These are phyloP conservation scores for Narthecium ossifragum DNA, from an alignment of 106 monocot genomes.

Conservation along the genomic window DNA sequence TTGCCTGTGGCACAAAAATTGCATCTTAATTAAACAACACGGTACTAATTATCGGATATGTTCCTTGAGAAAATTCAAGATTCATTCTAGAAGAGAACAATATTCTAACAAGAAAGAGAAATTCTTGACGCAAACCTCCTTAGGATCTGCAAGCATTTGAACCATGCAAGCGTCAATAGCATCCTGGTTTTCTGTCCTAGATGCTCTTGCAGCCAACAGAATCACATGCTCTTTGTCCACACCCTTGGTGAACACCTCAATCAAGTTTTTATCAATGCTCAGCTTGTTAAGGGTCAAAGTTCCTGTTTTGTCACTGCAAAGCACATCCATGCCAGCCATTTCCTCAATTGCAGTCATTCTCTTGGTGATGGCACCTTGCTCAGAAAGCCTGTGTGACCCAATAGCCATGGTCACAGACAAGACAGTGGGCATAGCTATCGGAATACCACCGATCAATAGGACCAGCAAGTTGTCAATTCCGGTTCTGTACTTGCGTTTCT, in stretches of 20 bases:
- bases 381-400: constrained; percentile 89
- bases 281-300: constrained; percentile 94
- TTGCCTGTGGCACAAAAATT: constrained; percentile 40
- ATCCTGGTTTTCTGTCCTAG: constrained; percentile 91
- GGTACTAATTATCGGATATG: no score
- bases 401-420: constrained; percentile 99
- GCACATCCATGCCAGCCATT: constrained; percentile 99
- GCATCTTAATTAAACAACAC: background rate
- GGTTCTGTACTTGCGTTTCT: constrained; percentile 63
- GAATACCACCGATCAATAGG: constrained; percentile 95
- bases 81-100: no score
- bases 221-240: constrained; percentile 88
- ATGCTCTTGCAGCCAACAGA: constrained; percentile 80
- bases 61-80: no score
- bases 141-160: constrained; percentile 96
- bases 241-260: constrained; percentile 80
- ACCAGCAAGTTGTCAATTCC: constrained; percentile 96
- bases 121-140: constrained; percentile 62
- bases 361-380: constrained; percentile 98
- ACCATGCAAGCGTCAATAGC: constrained; percentile 98
- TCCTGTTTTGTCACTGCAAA: constrained; percentile 97
- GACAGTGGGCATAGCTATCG: constrained; percentile 98
- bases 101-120: background rate
- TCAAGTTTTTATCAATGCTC: constrained; percentile 77
- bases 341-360: constrained; percentile 99